Base-by-base conservation (phyloP, 257 asterid species). In the Striga asiatica region DNA sequence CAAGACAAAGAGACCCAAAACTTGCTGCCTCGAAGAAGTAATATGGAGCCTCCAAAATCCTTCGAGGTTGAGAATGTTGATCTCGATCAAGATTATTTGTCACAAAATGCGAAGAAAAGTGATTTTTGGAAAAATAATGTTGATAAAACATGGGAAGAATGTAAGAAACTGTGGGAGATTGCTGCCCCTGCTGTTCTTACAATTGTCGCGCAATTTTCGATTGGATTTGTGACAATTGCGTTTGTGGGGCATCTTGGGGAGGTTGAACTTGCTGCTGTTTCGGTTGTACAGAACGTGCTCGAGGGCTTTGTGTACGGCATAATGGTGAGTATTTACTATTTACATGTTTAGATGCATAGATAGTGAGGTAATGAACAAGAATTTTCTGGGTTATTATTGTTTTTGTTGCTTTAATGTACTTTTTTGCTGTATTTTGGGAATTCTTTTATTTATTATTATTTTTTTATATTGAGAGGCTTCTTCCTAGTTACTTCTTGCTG, bases 181-280 rank as follows among this genome's bases (percentile, higher is more conserved):
- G 93, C 93, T 1, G 76, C 71, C 5, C 95, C 97, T 0, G 89
- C 88, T 1, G 80, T 84, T 10, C 61, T 84, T 32, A 77, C 85
- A 2, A 64, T 76, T 0, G 89, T 84, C 23, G 76, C 93, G 1
- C 95, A 84, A 38, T 88, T 81, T 70, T 88, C 97, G 13, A 62
- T 84, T 39, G 88, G 81, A 8, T 66, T 81, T 48, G 84, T 81
- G 55, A 84, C 83, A n/a, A 48, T 72, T 31, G 94, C 95, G 0
- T 88, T 84, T 19, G 88, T 74, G 3, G 97, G 97, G 0, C 97
- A 81, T 62, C 64, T 88, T 13, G 96, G 96, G 0, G 80, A 76
- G 45, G 32, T 78, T 3, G 93, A 88, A 51, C 83, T 88, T 23
- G 95, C 97, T 13, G 95, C 93, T 25, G 85, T 88, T 25, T 81